Conservation (phyloP, 1,284 basidiomycete species). For the Neonothopanus nambi region DNA sequence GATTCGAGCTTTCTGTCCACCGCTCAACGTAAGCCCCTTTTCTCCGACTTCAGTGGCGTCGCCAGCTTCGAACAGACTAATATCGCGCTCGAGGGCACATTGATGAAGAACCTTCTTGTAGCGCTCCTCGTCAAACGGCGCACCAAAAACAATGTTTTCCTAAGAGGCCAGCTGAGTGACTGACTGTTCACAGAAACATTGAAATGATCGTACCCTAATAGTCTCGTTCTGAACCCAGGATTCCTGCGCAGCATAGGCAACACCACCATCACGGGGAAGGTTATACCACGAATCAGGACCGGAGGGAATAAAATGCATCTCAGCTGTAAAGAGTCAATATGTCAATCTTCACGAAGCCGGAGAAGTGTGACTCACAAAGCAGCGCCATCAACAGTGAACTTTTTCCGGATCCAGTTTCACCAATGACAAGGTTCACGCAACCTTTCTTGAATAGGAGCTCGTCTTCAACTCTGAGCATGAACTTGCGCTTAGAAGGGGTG, state of each 20-base stretch:
- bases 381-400: slow-evolving; percentile 58
- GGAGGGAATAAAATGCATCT: slow-evolving; percentile 65
- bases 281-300: slow-evolving; percentile 63
- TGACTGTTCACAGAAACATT: slow-evolving; percentile 30
- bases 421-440: slow-evolving; percentile 64
- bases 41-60: slow-evolving; percentile 73
- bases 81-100: slow-evolving; percentile 59
- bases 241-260: slow-evolving; percentile 79
- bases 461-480: slow-evolving; percentile 48
- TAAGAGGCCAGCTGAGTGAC: slow-evolving; percentile 36
- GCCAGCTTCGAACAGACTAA: slow-evolving; percentile 63
- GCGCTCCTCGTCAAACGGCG: slow-evolving; percentile 69
- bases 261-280: slow-evolving; percentile 63
- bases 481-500: slow-evolving; percentile 38
- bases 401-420: slow-evolving; percentile 53
- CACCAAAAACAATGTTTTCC: slow-evolving; percentile 86
- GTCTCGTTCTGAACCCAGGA: slow-evolving; percentile 70
- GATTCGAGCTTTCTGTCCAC: slow-evolving; percentile 78
- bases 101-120: slow-evolving; percentile 69
- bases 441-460: slow-evolving; percentile 60
- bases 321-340: slow-evolving; percentile 30
- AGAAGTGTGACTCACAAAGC: slow-evolving; percentile 33
- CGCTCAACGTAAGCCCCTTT: slow-evolving; percentile 49
- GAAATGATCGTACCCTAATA: slow-evolving; percentile 42
- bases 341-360: background rate